Percentiles rank a stretch among this genome's conserved stretches.
Conservation (phyloP, 805 yeast genomes). For the Ogataea pini region DNA sequence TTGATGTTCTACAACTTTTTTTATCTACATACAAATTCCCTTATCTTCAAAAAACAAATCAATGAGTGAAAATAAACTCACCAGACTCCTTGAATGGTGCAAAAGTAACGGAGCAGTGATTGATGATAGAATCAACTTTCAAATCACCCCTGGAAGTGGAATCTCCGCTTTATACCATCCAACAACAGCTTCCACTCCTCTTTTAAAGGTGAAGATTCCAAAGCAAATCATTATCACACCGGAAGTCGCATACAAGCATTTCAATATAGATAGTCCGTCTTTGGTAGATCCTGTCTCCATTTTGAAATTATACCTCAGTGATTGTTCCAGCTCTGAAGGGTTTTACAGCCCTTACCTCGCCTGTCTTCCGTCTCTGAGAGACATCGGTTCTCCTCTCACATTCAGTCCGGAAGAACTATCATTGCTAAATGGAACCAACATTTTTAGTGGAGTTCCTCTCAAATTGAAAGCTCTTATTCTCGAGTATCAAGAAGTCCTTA, state of each 20-base stretch:
- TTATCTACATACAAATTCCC: too few relatives aligned
- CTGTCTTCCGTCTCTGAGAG: conserved; percentile 44
- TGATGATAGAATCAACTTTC: conserved; percentile 38
- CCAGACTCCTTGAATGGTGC: conserved; percentile 36
- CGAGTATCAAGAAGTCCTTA: conserved; percentile 48
- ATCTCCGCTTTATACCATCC: conserved; percentile 27
- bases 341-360: conserved; percentile 43
- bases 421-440: conserved; percentile 60
- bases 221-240: conserved; percentile 27
- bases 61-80: neutral
- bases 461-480: conserved; percentile 45
- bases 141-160: conserved; percentile 36
- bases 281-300: conserved; percentile 14
- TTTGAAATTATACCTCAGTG: conserved; percentile 25
- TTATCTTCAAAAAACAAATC: too few relatives aligned
- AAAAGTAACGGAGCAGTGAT: conserved; percentile 39
- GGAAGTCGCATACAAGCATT: conserved; percentile 20
- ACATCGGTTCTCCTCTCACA: conserved; percentile 61
- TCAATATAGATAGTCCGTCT: conserved; percentile 3
- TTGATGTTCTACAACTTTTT: too few relatives aligned
- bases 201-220: conserved; percentile 21
- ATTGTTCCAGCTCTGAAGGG: conserved; percentile 1
- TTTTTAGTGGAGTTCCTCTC: conserved; percentile 49
- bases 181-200: neutral
- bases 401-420: conserved; percentile 54